Evolutionary conservation across 2,329 filamentous ascomycete genomes (phyloP).

Genomic region (Cercospora sp.): DNA sequence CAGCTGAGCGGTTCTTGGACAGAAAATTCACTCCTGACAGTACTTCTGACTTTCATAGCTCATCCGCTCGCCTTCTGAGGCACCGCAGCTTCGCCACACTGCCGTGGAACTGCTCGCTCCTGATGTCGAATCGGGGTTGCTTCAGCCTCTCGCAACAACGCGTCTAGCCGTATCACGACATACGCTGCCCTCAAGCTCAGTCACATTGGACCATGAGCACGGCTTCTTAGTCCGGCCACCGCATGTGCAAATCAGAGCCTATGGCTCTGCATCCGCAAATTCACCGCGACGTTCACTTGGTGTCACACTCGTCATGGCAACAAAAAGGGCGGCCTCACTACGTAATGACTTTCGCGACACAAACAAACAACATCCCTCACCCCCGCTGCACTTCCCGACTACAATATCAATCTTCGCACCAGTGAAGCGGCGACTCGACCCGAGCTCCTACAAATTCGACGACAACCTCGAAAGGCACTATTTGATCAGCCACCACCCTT

Average conservation of each 20-base stretch:
- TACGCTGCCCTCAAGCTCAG: not conserved
- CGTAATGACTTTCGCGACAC: not conserved
- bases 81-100: not conserved
- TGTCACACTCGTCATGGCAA: conserved; percentile 1
- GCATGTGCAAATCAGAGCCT: not conserved
- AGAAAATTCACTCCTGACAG: not conserved
- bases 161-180: not conserved
- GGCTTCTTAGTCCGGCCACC: not conserved
- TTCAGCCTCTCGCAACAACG: not conserved
- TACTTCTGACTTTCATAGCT: not conserved
- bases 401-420: not conserved
- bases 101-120: not conserved
- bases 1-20: not conserved
- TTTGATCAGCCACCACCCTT: not conserved
- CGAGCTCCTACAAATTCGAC: not conserved
- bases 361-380: not conserved
- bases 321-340: conserved; percentile 4
- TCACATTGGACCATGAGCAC: not conserved
- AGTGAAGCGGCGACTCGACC: conserved; percentile 1
- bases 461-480: not conserved
- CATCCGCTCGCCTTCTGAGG: not conserved
- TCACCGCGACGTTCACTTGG: conserved; percentile 3
- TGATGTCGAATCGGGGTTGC: not conserved
- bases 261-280: not conserved
- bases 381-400: not conserved